phyloP scores from a whole-genome alignment of 2,329 filamentous ascomycete species.

The Dendryphion nanum region DNA sequence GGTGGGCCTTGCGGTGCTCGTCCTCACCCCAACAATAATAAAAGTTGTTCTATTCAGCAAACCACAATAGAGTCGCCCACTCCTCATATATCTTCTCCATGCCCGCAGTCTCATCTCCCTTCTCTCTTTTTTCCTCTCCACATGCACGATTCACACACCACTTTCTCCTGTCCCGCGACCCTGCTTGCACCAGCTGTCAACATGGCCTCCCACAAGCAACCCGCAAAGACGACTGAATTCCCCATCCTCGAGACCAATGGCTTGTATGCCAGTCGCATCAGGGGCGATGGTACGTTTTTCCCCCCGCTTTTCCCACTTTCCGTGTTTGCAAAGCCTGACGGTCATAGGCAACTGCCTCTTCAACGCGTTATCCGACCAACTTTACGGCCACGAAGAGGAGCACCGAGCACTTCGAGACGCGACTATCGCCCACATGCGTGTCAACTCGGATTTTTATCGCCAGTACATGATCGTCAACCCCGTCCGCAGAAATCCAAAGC shows the following conservation, averaged over 20 bases:
- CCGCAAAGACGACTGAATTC: conserved; percentile 46
- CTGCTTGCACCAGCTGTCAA: conserved; percentile 22
- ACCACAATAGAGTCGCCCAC: neutral
- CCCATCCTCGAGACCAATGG: conserved; percentile 56
- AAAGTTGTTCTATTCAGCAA: neutral
- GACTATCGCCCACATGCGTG: conserved; percentile 62
- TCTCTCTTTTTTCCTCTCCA: conserved; percentile 19
- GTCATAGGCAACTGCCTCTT: conserved; percentile 66
- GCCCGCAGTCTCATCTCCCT: conserved; percentile 18
- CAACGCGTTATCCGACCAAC: conserved; percentile 65
- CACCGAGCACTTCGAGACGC: conserved; percentile 58
- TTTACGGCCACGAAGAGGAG: conserved; percentile 60
- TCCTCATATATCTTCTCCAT: no score
- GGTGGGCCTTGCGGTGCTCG: no score
- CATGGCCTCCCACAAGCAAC: conserved; percentile 32
- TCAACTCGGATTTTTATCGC: conserved; percentile 62
- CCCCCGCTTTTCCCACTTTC: conserved; percentile 1
- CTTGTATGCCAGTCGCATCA: conserved; percentile 59
- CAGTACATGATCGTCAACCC: conserved; percentile 59
- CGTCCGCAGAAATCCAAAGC: conserved; percentile 56
- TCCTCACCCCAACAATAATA: no score
- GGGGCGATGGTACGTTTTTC: conserved; percentile 60
- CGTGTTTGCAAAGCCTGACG: conserved; percentile 23
- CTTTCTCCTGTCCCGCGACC: conserved; percentile 29
- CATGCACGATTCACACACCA: conserved; percentile 21